phyloP scores from a whole-genome alignment of 306 rosid genomes.

The Begonia loranthoides region DNA sequence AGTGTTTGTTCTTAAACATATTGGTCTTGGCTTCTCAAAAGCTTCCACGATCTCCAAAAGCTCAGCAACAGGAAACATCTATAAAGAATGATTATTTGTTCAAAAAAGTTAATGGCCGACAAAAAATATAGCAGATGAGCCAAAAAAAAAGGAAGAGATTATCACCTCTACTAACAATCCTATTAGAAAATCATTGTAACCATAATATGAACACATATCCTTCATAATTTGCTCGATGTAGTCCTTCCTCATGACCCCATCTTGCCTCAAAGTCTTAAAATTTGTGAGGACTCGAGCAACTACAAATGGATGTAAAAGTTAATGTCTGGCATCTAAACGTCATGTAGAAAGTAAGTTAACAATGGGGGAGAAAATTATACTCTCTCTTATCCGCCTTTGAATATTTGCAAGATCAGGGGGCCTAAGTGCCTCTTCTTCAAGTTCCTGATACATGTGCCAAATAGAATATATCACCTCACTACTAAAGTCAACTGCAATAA shows the following conservation, averaged over 20 bases:
- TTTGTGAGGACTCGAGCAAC: conserved; percentile 87
- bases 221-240: conserved; percentile 65
- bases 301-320: conserved; percentile 8
- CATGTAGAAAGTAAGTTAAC: neutral
- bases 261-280: conserved; percentile 71
- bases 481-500: neutral
- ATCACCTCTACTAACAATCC: conserved; percentile 78
- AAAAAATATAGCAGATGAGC: neutral
- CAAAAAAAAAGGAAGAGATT: neutral
- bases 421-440: conserved; percentile 49
- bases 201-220: conserved; percentile 65
- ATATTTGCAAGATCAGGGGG: conserved; percentile 80
- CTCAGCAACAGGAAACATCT: conserved; percentile 87
- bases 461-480: neutral
- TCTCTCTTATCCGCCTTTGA: conserved; percentile 76
- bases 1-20: conserved; percentile 83
- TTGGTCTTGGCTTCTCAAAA: conserved; percentile 90
- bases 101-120: neutral
- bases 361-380: conserved; percentile 19
- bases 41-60: conserved; percentile 88
- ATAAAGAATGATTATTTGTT: conserved; percentile 1
- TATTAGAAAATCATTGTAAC: conserved; percentile 70
- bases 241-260: conserved; percentile 53
- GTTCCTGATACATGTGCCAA: conserved; percentile 38
- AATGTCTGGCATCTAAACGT: neutral